phyloP scores from a whole-genome alignment of 75 land plant species.

The Azolla pinnata region DNA sequence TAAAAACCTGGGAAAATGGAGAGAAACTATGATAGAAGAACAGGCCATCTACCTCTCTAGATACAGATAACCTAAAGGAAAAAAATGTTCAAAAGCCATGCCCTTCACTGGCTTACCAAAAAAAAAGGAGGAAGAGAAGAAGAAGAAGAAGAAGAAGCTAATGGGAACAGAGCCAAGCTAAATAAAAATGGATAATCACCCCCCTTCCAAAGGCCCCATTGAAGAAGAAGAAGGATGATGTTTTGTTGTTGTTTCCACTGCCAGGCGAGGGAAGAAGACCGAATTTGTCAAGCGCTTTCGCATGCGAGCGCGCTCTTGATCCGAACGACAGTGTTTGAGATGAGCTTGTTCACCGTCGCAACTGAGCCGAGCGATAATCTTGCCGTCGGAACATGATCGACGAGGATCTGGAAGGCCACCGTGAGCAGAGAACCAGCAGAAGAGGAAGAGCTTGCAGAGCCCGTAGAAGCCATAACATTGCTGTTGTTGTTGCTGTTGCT shows the following conservation, averaged over 20 bases:
- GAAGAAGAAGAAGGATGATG: neutral
- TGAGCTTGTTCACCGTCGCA: conserved; percentile 62
- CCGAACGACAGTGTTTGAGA: conserved; percentile 53
- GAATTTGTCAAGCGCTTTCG: conserved; percentile 31
- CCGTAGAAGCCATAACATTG: conserved; percentile 33
- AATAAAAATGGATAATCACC: neutral
- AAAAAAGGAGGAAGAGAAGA: too few relatives aligned
- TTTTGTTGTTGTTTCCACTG: neutral
- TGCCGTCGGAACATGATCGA: conserved; percentile 48
- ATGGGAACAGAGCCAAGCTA: neutral
- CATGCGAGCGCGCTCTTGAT: conserved; percentile 59
- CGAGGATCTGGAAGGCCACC: conserved; percentile 63
- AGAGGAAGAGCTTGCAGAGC: conserved; percentile 4
- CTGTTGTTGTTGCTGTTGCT: conserved; percentile 23
- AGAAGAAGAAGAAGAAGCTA: too few relatives aligned
- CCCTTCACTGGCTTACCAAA: too few relatives aligned
- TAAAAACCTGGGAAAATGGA: too few relatives aligned
- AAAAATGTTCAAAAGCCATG: too few relatives aligned
- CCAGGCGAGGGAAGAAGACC: neutral
- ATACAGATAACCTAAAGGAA: too few relatives aligned
- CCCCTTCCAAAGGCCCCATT: neutral
- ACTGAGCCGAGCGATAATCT: conserved; percentile 52
- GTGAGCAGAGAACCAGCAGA: conserved; percentile 61
- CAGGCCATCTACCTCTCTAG: too few relatives aligned
- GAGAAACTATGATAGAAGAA: too few relatives aligned